Evolutionary conservation across 768 basidiomycete genomes (phyloP).

Genomic region (Dentipellis fragilis): DNA sequence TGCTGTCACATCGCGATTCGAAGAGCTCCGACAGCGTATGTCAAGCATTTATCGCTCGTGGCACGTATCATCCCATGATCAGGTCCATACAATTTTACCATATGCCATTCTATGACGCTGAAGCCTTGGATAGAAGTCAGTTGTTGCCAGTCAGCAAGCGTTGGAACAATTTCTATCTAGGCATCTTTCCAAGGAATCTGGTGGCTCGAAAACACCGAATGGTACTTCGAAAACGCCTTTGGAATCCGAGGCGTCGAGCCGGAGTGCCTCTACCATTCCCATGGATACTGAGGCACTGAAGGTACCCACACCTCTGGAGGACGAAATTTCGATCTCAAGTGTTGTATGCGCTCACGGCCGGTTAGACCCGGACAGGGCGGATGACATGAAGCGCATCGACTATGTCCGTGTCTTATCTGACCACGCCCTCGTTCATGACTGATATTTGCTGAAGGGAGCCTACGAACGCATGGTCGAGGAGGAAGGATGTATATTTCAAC

Average conservation of each 20-base stretch:
- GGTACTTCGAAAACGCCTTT: background rate
- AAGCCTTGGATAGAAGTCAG: conserved; percentile 31
- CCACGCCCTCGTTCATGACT: conserved; percentile 15
- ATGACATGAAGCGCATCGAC: conserved; percentile 59
- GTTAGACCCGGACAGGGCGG: conserved; percentile 50
- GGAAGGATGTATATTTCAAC: background rate
- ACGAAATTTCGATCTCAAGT: conserved; percentile 25
- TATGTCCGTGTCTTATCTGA: background rate
- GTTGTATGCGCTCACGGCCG: conserved; percentile 54
- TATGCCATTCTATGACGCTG: background rate
- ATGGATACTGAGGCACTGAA: too few species aligned
- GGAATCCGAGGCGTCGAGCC: too few species aligned
- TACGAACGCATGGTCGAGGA: background rate
- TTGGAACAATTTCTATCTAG: conserved; percentile 35
- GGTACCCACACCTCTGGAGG: background rate
- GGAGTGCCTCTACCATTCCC: too few species aligned
- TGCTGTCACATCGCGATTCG: conserved; percentile 33
- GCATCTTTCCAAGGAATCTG: conserved; percentile 2
- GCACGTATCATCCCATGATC: conserved; percentile 35
- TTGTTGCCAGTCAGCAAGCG: conserved; percentile 50
- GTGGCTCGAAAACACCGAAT: background rate
- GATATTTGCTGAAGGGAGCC: background rate
- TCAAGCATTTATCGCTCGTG: conserved; percentile 54
- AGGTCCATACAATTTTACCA: conserved; percentile 28
- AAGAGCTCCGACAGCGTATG: conserved; percentile 41